Percentiles rank a stretch among this genome's conserved stretches.
phyloP scores from a whole-genome alignment of 2,329 filamentous ascomycete genomes.

The Pseudogymnoascus sp. region DNA sequence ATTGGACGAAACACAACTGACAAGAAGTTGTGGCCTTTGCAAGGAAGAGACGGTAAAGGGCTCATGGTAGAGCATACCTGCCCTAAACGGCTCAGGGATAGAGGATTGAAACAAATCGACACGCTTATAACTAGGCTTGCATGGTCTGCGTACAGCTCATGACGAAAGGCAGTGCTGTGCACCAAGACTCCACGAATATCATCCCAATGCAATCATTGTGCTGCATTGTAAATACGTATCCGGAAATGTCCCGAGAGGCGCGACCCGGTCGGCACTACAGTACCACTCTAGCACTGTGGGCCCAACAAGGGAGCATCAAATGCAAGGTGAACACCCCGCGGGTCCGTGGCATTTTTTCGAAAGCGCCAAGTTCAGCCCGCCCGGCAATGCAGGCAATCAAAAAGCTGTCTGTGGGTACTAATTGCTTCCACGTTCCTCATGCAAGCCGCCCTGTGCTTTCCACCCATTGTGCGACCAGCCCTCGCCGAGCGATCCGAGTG shows the following conservation, averaged over 20 bases:
- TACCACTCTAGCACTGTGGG: not conserved
- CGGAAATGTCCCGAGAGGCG: slow-evolving; percentile 5
- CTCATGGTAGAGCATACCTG: not conserved
- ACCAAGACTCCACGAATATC: not conserved
- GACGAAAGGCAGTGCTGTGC: not conserved
- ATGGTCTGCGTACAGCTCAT: not conserved
- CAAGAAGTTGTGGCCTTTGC: not conserved
- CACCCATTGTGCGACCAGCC: not conserved
- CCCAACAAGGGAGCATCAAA: not conserved
- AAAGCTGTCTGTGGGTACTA: slow-evolving; percentile 1
- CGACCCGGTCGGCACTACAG: slow-evolving; percentile 1
- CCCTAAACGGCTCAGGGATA: not conserved
- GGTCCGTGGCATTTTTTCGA: not conserved
- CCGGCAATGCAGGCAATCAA: slow-evolving; percentile 7
- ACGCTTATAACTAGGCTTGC: not conserved
- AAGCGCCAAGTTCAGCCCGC: not conserved
- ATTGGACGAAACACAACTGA: not conserved
- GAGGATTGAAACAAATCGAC: not conserved
- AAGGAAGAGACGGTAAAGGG: not conserved
- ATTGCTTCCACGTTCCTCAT: slow-evolving; percentile 4
- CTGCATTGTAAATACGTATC: not conserved
- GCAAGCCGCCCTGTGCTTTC: not conserved
- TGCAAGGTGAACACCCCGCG: not conserved
- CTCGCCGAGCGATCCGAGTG: slow-evolving; percentile 2
- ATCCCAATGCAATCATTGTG: slow-evolving; percentile 4